Evolutionary conservation across 2,329 filamentous ascomycete genomes (phyloP).

Genomic region (Eutypa lata): DNA sequence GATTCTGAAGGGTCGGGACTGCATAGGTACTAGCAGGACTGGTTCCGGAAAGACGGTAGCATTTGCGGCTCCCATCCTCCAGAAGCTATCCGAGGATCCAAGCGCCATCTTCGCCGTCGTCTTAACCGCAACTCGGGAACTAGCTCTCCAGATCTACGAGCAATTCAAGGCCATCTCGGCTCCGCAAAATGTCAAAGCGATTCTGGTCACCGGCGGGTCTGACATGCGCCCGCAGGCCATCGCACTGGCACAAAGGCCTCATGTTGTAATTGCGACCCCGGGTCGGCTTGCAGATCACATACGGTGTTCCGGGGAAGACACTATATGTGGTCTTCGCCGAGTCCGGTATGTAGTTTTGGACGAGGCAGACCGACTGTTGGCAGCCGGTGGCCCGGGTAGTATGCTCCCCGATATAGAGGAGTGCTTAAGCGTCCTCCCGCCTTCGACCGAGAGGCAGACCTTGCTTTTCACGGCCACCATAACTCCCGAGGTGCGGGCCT

Average conservation of each 20-base stretch:
- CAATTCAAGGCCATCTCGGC: slow-evolving; percentile 92
- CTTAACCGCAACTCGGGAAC: slow-evolving; percentile 85
- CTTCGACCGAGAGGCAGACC: slow-evolving; percentile 78
- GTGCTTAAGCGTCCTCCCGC: slow-evolving; percentile 78
- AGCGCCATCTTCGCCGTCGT: slow-evolving; percentile 87
- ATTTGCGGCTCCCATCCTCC: slow-evolving; percentile 90
- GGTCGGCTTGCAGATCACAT: slow-evolving; percentile 93
- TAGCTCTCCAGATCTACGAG: slow-evolving; percentile 94
- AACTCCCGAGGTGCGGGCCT: slow-evolving; percentile 82
- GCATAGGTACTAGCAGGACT: slow-evolving; percentile 90
- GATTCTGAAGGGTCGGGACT: slow-evolving; percentile 86
- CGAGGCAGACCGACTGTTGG: slow-evolving; percentile 87
- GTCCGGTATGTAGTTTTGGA: slow-evolving; percentile 88
- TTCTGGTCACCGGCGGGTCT: slow-evolving; percentile 86
- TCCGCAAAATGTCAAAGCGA: slow-evolving; percentile 79
- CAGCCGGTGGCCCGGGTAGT: slow-evolving; percentile 68
- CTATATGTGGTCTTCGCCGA: slow-evolving; percentile 74
- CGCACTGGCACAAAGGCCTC: slow-evolving; percentile 75
- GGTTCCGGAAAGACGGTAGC: slow-evolving; percentile 97
- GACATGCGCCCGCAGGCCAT: slow-evolving; percentile 93
- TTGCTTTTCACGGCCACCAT: slow-evolving; percentile 95
- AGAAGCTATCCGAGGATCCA: slow-evolving; percentile 90
- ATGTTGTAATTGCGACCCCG: slow-evolving; percentile 92
- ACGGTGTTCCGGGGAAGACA: slow-evolving; percentile 85
- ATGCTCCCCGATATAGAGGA: slow-evolving; percentile 95